Evolutionary conservation across 371 early-diverging fungal genomes (phyloP), one percentile per base, ranked within the genome.

Genomic region (Saksenaea vasiformis): DNA sequence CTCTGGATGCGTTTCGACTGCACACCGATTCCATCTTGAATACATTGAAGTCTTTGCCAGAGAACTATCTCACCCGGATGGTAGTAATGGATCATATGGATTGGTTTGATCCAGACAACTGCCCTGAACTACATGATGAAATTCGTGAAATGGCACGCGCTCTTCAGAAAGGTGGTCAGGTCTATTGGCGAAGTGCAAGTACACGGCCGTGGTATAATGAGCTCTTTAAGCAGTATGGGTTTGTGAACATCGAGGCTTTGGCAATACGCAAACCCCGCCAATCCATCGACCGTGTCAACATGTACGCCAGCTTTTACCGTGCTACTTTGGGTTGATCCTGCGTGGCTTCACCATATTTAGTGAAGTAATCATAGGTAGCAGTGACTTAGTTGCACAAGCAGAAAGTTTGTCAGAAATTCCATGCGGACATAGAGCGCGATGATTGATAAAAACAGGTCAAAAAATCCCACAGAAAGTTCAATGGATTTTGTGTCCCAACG

Each of bases 41-140:
- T 47, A 89, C 90, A 5, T 80, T 93, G 17, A 63, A 67, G 7
- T 72, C 72, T 17, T 65, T 90, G 62, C 72, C 73, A 14, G 77
- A 81, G 13, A 84, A 85, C n/a, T 90, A 91, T 66, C 71, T 94
- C 34, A 89, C 90, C 54, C 86, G 88, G 35, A 84, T 91, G 14
- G 89, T 93, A 11, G 77, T 93, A 13, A 94, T 94, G 93, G 95
- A 94, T 70, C 95, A 94, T 69, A 87, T 94, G 85, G 93, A 94
- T 68, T 93, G 95, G 95, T 92, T 92, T 70, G 75, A 82, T 34
- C 72, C 76, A 10, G 71, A 85, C 38, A 83, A 86, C 55, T 86
- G 84, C 38, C 62, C 60, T n/a, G 79, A 81, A 28, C 37, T 81
- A 5, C 84, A 87, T 37, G 78, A 80, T 7, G 93, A 94, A 72